Evolutionary conservation across 768 basidiomycete genomes (phyloP), one percentile per base, ranked within the genome.

Genomic region (Goffeauzyma gilvescens): DNA sequence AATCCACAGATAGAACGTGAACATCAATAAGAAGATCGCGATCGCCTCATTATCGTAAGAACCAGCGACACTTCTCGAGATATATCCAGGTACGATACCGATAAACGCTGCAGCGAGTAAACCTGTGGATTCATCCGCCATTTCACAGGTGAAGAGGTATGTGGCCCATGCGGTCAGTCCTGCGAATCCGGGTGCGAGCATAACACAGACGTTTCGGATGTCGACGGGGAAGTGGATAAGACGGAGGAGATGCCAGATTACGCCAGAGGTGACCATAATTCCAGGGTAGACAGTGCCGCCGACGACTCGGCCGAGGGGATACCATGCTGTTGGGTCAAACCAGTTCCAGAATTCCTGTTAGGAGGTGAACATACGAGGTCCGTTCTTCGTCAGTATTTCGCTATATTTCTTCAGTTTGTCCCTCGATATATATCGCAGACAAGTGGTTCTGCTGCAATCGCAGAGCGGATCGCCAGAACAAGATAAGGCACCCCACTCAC

Each of bases 1-100:
- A 63, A 98, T 90, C 93, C 93, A 96, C 50, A 72, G 72, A 69
- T 73, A 96, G 67, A 98, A 96, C 4, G 93, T 96, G 66, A 86
- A 85, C 93, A 96, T 96, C 60, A 98, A 82, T 48, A 98, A 75
- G 71, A 98, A 98, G 65, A 98, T 98, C 50, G 93, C 93, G 58
- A 98, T 98, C 33, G 93, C 93, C 67, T 98, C 93, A 55, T 98
- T 98, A 68, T 96, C 93, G 66, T 98, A 98, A 15, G 90, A 96
- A 20, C 93, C 93, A 6, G 93, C 93, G 34, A 98, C 93, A 0
- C 87, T 93, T 61, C 93, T 84, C 2, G 93, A 96, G 57, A 98
- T 98, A 66, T 98, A 98, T 13, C 93, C 85, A 0, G 93, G 93
- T 1, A 80, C 86, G 41, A 98, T 95, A 50, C 85, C 93, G 56